A percentile compares a stretch with the other conserved stretches of the same genome.
Evolutionary conservation across 2,329 filamentous ascomycete species (phyloP).

Genomic region (Mariannaea elegans): DNA sequence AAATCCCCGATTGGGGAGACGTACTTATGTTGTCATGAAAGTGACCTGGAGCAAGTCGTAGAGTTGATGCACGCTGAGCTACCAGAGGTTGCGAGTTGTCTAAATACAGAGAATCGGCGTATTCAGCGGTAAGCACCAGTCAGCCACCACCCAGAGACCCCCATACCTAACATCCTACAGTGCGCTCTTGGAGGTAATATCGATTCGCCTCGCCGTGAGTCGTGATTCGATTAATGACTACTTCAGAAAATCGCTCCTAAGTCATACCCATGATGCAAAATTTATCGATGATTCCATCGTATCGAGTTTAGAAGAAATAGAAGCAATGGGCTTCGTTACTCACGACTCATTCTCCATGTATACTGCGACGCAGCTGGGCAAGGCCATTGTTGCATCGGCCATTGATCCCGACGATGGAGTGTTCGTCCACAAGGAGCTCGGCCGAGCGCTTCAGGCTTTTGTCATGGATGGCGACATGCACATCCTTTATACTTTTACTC

Average conservation of each 20-base stretch:
- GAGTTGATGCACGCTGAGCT: slow-evolving; percentile 77
- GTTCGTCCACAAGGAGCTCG: slow-evolving; percentile 76
- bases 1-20: slow-evolving; percentile 82
- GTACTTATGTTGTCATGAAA: slow-evolving; percentile 75
- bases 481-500: slow-evolving; percentile 80
- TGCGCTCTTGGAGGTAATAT: slow-evolving; percentile 76
- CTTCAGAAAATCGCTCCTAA: slow-evolving; percentile 72
- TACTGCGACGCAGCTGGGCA: slow-evolving; percentile 70
- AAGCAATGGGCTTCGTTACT: slow-evolving; percentile 63
- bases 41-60: slow-evolving; percentile 74
- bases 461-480: slow-evolving; percentile 87
- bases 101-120: slow-evolving; percentile 72
- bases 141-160: background rate
- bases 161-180: slow-evolving; percentile 49
- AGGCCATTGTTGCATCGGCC: slow-evolving; percentile 76
- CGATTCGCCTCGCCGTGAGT: slow-evolving; percentile 73
- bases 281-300: slow-evolving; percentile 63
- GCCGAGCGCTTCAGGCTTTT: slow-evolving; percentile 73
- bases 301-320: slow-evolving; percentile 67
- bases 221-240: slow-evolving; percentile 73
- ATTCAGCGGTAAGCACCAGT: slow-evolving; percentile 64
- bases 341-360: slow-evolving; percentile 61
- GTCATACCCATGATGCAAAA: slow-evolving; percentile 60
- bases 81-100: slow-evolving; percentile 73
- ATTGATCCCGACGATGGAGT: slow-evolving; percentile 79